phyloP scores from a whole-genome alignment of 108 stramenopile genomes.

The Hondaea fermentalgiana region DNA sequence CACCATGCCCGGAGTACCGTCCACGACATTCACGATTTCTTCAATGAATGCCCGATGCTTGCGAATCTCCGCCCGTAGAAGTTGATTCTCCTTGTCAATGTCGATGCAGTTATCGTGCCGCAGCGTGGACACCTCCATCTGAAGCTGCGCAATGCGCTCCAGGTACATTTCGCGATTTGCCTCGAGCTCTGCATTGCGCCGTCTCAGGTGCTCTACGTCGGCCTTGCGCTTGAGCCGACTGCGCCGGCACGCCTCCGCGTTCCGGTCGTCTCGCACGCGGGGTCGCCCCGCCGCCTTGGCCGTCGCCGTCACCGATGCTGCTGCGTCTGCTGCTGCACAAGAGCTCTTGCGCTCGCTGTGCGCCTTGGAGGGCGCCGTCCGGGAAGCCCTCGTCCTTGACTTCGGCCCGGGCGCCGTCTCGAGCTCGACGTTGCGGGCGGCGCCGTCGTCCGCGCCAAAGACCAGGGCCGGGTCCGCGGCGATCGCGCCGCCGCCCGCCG shows the following conservation, averaged over 20 bases:
- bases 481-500: too few species aligned
- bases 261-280: background rate
- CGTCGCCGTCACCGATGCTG: too few species aligned
- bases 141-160: background rate
- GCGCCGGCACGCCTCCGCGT: conserved; percentile 4
- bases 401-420: too few species aligned
- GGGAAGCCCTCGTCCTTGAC: too few species aligned
- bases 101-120: background rate
- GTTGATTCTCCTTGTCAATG: background rate
- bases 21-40: background rate
- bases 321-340: too few species aligned
- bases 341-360: too few species aligned
- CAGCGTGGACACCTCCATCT: background rate
- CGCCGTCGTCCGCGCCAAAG: too few species aligned
- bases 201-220: background rate
- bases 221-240: background rate
- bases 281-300: too few species aligned
- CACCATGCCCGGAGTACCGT: background rate
- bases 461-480: too few species aligned
- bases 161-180: background rate
- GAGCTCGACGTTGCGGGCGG: too few species aligned
- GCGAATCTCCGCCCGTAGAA: background rate
- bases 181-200: background rate
- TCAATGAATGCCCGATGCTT: background rate
- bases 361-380: too few species aligned